These are phyloP conservation scores for Colletotrichum liaoningense DNA, from an alignment of 2,329 filamentous ascomycete genomes.

Conservation along the genomic window DNA sequence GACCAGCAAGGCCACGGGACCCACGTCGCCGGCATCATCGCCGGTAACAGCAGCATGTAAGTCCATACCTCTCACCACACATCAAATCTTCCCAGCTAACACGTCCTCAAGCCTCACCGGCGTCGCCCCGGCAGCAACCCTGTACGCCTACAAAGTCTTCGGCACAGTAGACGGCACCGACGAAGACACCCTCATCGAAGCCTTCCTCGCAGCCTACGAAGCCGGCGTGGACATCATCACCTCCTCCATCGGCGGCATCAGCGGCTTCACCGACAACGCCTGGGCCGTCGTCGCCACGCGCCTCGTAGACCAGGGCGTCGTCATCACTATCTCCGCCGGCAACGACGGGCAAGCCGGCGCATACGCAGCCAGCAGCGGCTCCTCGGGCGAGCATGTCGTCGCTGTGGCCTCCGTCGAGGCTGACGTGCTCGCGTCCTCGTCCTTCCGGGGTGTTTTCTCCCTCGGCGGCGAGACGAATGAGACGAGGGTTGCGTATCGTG, in stretches of 20 bases:
- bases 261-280: slow-evolving; percentile 38
- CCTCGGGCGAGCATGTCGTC: slow-evolving; percentile 53
- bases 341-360: slow-evolving; percentile 56
- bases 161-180: slow-evolving; percentile 27
- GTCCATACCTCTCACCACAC: not conserved
- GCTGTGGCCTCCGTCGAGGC: slow-evolving; percentile 56
- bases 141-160: slow-evolving; percentile 33
- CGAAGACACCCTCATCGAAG: slow-evolving; percentile 34
- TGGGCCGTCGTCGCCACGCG: slow-evolving; percentile 52
- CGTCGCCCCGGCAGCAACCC: slow-evolving; percentile 25
- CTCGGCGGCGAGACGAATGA: slow-evolving; percentile 9
- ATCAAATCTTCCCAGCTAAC: not conserved
- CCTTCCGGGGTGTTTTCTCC: slow-evolving; percentile 25
- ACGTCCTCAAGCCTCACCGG: slow-evolving; percentile 3
- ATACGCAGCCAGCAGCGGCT: slow-evolving; percentile 52
- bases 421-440: slow-evolving; percentile 21
- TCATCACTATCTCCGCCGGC: slow-evolving; percentile 54
- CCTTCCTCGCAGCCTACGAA: slow-evolving; percentile 28
- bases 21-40: slow-evolving; percentile 47
- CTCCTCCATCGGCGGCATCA: slow-evolving; percentile 37
- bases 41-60: slow-evolving; percentile 32
- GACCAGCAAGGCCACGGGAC: slow-evolving; percentile 51
- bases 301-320: slow-evolving; percentile 55
- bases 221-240: slow-evolving; percentile 41
- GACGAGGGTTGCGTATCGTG: slow-evolving; percentile 28